Evolutionary conservation across 129 eudicot species (phyloP).

Genomic region (Ambrosia artemisiifolia): DNA sequence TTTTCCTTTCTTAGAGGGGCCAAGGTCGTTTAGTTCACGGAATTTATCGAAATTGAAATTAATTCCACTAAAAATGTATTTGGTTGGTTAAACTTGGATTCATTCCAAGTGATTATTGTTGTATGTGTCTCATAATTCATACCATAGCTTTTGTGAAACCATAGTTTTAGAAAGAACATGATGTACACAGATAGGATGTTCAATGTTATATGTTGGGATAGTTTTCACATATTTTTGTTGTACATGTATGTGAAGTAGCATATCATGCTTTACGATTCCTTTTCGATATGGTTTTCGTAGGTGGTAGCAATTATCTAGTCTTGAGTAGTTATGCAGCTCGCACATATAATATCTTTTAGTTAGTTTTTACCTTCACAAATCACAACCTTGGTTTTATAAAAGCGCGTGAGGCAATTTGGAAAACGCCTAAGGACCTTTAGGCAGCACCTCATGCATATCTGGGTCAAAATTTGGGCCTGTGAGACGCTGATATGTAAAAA

Average conservation of each 20-base stretch:
- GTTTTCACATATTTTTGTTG: not conserved
- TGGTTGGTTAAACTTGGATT: not conserved
- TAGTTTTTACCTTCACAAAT: too few species aligned
- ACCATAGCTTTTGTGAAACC: not conserved
- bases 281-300: slow-evolving; percentile 5
- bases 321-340: not conserved
- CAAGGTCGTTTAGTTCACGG: too few species aligned
- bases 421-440: too few species aligned
- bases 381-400: not conserved
- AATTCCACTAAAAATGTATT: not conserved
- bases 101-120: not conserved
- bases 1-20: too few species aligned
- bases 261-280: not conserved
- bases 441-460: too few species aligned
- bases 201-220: too few species aligned
- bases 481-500: too few species aligned
- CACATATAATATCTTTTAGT: too few species aligned
- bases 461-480: too few species aligned
- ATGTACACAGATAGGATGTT: not conserved
- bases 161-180: not conserved
- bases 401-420: too few species aligned
- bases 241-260: not conserved
- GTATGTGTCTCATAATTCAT: not conserved
- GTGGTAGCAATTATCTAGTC: not conserved
- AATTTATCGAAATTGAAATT: too few species aligned